phyloP scores from a whole-genome alignment of 108 stramenopile species.

The Nitzschia sp. region DNA sequence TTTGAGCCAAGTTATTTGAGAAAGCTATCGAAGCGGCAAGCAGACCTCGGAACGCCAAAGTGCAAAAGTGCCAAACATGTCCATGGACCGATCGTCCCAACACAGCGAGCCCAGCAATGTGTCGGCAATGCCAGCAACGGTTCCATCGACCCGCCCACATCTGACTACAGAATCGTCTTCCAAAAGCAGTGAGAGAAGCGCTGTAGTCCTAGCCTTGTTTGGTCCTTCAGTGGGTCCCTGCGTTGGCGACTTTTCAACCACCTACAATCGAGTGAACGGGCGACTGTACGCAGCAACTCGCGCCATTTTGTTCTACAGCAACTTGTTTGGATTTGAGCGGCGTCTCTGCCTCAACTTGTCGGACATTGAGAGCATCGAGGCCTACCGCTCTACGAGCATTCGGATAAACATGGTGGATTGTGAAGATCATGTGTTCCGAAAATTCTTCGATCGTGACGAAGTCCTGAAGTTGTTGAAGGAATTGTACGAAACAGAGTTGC shows the following conservation, averaged over 20 bases:
- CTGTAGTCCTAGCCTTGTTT: conserved; percentile 53
- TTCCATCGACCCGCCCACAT: not conserved
- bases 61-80: too few species aligned
- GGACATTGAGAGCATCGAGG: conserved; percentile 37
- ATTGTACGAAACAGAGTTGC: not conserved
- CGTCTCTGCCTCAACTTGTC: conserved; percentile 44
- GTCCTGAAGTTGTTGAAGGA: conserved; percentile 32
- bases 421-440: conserved; percentile 60
- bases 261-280: conserved; percentile 59
- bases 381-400: conserved; percentile 56
- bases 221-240: conserved; percentile 47
- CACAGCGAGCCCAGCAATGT: not conserved
- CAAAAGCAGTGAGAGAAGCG: conserved; percentile 21
- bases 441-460: conserved; percentile 45
- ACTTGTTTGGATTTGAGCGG: conserved; percentile 76
- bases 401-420: conserved; percentile 39
- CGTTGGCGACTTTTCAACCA: conserved; percentile 53
- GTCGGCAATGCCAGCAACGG: not conserved
- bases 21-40: too few species aligned
- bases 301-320: conserved; percentile 65
- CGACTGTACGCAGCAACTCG: conserved; percentile 58
- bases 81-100: conserved; percentile 1
- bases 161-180: not conserved
- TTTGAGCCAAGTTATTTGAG: too few species aligned
- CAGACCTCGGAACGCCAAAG: too few species aligned